Percentiles rank a stretch among this genome's conserved stretches.
Evolutionary conservation across 169 alveolate species (phyloP).

Genomic region (Plasmodium malariae): DNA sequence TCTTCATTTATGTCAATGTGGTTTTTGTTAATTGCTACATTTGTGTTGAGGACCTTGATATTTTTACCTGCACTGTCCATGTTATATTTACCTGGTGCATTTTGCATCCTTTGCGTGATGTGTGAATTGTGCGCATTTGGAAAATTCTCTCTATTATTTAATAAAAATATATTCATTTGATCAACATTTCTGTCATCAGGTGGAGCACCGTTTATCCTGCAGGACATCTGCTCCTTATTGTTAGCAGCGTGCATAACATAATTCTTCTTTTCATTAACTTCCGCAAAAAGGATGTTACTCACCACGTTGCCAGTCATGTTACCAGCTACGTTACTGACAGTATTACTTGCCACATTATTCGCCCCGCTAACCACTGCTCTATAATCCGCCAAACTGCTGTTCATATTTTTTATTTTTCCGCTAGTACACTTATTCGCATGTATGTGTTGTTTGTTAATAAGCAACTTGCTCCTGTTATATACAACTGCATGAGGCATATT

Average conservation of each 20-base stretch:
- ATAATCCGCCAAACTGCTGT: not conserved
- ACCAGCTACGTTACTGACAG: too few relatives aligned
- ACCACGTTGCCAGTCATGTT: too few relatives aligned
- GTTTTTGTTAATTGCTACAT: not conserved
- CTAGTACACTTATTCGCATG: slow-evolving; percentile 14
- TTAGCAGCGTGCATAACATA: not conserved
- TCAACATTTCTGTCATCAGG: not conserved
- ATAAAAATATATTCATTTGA: not conserved
- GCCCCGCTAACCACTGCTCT: not conserved
- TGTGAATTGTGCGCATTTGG: not conserved
- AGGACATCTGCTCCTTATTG: not conserved
- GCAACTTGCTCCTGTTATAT: slow-evolving; percentile 23
- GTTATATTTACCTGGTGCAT: not conserved
- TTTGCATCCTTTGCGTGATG: not conserved
- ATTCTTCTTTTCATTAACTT: slow-evolving; percentile 4
- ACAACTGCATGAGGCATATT: slow-evolving; percentile 9
- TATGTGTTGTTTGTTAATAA: slow-evolving; percentile 27
- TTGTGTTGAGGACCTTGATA: not conserved
- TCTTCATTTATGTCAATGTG: not conserved
- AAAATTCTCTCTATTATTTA: not conserved
- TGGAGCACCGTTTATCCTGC: not conserved
- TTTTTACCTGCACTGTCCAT: not conserved
- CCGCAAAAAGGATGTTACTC: not conserved
- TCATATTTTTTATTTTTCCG: slow-evolving; percentile 1
- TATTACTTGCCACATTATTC: too few relatives aligned